Evolutionary conservation across 345 rosid species (phyloP), one percentile per base, ranked within the genome.

Genomic region (Populus davidiana): DNA sequence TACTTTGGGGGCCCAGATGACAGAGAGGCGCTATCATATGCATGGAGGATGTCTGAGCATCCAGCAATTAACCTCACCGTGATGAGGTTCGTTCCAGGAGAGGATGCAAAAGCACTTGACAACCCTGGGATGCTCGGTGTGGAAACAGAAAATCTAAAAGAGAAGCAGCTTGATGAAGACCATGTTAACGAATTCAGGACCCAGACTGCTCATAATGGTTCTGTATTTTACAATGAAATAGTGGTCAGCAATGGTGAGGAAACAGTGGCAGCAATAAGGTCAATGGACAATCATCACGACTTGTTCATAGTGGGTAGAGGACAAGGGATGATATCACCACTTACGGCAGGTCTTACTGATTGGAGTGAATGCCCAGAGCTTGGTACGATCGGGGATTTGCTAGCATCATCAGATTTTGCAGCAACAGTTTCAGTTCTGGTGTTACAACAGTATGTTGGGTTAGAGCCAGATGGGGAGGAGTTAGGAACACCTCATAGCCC

Each of bases 361-460:
- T 93, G 98, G 99, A 96, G 99, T n/a, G 99, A 96, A 68, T 96
- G 99, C 80, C 98, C 97, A 0, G 99, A 96, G 86, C 97, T 93
- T 5, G 99, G 98, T 2, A 94, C 97, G 9, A 93, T 93, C 23
- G 98, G 99, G 8, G 99, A 96, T 80, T 76, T 96, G 83, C 85
- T 96, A 36, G 99, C 98, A 0, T 96, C 99, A 6, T 92, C 99
- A 3, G 99, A 96, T 77, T 93, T 91, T 68, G 92, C 97, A 41
- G 88, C 90, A 8, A 88, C 91, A 2, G 91, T 90, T 11, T 93
- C 98, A 0, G 99, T 96, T 69, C 82, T 96, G 25, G 98, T 96
- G 35, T 85, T 96, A 74, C 97, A 96, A 72, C 99, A 96, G 72
- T 88, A 88, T 70, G 85, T 72, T 4, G 91, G 89, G 5, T 43